Evolutionary conservation across 148 eudicot species (phyloP).

Genomic region (Fagopyrum tataricum): DNA sequence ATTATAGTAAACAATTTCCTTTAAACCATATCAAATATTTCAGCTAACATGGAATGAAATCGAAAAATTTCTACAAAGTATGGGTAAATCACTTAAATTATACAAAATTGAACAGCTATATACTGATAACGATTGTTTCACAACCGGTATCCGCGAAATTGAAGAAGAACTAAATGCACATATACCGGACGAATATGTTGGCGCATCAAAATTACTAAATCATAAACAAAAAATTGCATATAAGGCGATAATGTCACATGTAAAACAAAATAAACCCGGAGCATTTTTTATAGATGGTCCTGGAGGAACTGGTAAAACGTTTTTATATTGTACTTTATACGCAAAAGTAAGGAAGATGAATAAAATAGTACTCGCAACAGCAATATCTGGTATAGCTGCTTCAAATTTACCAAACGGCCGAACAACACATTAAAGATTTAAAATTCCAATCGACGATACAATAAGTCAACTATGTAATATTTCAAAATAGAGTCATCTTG

Average conservation of each 20-base stretch:
- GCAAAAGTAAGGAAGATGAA: too few relatives aligned
- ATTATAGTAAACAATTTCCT: too few relatives aligned
- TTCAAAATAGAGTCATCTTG: not conserved
- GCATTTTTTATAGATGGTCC: not conserved
- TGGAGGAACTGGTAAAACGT: not conserved
- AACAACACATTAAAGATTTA: too few relatives aligned
- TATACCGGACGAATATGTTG: not conserved
- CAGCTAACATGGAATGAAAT: not conserved
- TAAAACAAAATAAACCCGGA: not conserved
- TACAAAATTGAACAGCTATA: too few relatives aligned
- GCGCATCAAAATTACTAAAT: too few relatives aligned
- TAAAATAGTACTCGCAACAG: too few relatives aligned
- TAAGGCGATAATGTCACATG: not conserved
- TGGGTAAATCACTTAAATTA: not conserved
- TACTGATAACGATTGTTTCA: accelerated
- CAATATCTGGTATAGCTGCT: too few relatives aligned
- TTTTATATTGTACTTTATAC: not conserved
- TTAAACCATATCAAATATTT: too few relatives aligned
- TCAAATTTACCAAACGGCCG: too few relatives aligned
- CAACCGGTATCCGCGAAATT: too few relatives aligned
- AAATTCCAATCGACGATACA: too few relatives aligned
- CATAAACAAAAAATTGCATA: not conserved
- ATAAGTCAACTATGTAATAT: not conserved
- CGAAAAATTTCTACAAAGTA: too few relatives aligned
- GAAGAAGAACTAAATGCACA: not conserved